Evolutionary conservation across 257 asterid species (phyloP).

Genomic region (Rhazya stricta): DNA sequence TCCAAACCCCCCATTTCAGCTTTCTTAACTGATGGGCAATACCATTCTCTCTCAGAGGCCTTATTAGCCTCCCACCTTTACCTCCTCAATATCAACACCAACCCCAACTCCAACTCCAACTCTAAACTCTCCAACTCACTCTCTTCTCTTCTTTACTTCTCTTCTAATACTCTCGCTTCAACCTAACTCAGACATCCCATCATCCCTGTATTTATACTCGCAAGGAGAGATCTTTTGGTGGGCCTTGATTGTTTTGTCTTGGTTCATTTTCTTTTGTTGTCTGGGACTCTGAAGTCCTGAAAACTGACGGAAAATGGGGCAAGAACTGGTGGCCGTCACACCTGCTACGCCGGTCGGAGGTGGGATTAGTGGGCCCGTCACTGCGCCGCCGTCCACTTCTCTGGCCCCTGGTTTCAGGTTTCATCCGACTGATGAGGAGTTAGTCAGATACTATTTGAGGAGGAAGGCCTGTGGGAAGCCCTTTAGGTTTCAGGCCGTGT

Average conservation of each 20-base stretch:
- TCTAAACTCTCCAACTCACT: not conserved
- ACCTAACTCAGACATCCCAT: conserved; percentile 18
- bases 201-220: not conserved
- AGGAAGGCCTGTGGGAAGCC: conserved; percentile 83
- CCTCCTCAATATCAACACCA: not conserved
- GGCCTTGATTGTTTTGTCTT: conserved; percentile 5
- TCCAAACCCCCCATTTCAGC: conserved; percentile 6
- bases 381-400: conserved; percentile 52
- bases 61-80: conserved; percentile 1
- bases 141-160: conserved; percentile 43
- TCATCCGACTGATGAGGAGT: conserved; percentile 94
- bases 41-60: conserved; percentile 7
- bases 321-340: conserved; percentile 30
- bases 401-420: conserved; percentile 96
- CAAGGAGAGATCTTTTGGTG: conserved; percentile 7
- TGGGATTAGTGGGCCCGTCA: conserved; percentile 21
- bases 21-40: conserved; percentile 54
- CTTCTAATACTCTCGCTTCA: conserved; percentile 36
- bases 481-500: conserved; percentile 76
- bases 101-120: not conserved
- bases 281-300: not conserved
- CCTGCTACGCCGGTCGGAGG: conserved; percentile 24
- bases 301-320: conserved; percentile 40
- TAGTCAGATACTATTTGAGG: conserved; percentile 77
- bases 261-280: not conserved